A percentile compares a stretch with the other conserved stretches of the same genome.
Evolutionary conservation across 441 rosid genomes (phyloP).

Genomic region (Raphanus hybrid): DNA sequence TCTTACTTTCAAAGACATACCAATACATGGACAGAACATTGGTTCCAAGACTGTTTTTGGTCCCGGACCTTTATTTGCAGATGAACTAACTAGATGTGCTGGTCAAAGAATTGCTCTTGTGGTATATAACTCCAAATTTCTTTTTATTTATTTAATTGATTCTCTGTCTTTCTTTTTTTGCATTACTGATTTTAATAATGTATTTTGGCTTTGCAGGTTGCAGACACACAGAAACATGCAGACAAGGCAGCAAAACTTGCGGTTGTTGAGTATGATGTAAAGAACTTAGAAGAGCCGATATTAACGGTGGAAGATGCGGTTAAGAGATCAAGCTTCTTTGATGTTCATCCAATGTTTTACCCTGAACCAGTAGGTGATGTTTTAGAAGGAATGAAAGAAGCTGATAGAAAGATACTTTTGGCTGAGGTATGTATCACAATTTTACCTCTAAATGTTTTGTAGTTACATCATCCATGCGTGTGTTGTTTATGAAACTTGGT

Average conservation of each 20-base stretch:
- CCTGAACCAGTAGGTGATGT: constrained; percentile 74
- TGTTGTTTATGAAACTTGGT: constrained; percentile 15
- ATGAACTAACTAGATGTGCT: constrained; percentile 60
- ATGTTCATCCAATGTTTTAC: constrained; percentile 49
- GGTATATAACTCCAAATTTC: constrained; percentile 64
- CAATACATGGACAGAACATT: constrained; percentile 60
- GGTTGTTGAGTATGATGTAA: constrained; percentile 59
- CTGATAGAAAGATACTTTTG: constrained; percentile 60
- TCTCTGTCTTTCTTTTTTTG: constrained; percentile 7
- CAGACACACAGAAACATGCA: constrained; percentile 81
- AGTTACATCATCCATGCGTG: not conserved
- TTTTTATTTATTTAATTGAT: not conserved
- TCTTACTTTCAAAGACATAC: constrained; percentile 70
- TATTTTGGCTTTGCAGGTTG: constrained; percentile 52
- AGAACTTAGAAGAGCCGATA: constrained; percentile 62
- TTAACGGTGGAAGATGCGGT: constrained; percentile 80
- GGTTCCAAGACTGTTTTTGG: constrained; percentile 57
- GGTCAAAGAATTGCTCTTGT: constrained; percentile 81
- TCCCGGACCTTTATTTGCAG: constrained; percentile 63
- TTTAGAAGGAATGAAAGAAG: constrained; percentile 75
- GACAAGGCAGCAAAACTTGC: constrained; percentile 68
- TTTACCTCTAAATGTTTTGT: not conserved
- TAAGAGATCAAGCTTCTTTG: constrained; percentile 61
- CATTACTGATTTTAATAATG: not conserved
- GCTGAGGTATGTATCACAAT: constrained; percentile 63